phyloP scores from a whole-genome alignment of 129 eudicot species.

The Flaveria robusta region DNA sequence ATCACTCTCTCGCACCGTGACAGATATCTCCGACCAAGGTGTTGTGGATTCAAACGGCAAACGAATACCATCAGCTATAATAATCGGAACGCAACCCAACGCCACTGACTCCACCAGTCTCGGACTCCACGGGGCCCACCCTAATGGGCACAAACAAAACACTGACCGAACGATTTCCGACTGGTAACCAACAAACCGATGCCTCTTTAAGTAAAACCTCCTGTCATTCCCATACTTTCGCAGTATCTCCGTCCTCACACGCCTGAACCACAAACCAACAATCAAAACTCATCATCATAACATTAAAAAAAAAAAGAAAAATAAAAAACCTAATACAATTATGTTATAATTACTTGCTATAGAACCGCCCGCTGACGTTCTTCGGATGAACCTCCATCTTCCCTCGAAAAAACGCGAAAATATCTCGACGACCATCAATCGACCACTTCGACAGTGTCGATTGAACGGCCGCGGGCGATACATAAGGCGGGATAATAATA shows the following conservation, averaged over 20 bases:
- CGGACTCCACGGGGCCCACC: slow-evolving; percentile 99
- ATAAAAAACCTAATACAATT: too few species aligned
- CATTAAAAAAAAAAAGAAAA: too few species aligned
- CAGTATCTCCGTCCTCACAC: slow-evolving; percentile 70
- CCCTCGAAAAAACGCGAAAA: slow-evolving; percentile 84
- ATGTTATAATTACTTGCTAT: slow-evolving; percentile 68
- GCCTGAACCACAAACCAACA: slow-evolving; percentile 36
- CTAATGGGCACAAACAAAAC: slow-evolving; percentile 83
- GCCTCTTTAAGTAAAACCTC: slow-evolving; percentile 67
- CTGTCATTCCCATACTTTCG: slow-evolving; percentile 63
- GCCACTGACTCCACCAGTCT: slow-evolving; percentile 86
- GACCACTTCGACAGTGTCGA: slow-evolving; percentile 58
- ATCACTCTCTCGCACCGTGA: slow-evolving; percentile 72
- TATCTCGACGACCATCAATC: slow-evolving; percentile 71
- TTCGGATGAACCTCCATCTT: slow-evolving; percentile 96
- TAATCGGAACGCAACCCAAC: slow-evolving; percentile 85
- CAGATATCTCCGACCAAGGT: slow-evolving; percentile 72
- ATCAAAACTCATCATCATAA: background rate
- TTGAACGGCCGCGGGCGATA: slow-evolving; percentile 55
- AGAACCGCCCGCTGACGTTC: slow-evolving; percentile 84
- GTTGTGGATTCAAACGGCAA: slow-evolving; percentile 65
- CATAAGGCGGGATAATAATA: slow-evolving; percentile 79
- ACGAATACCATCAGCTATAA: slow-evolving; percentile 84
- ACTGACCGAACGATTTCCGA: slow-evolving; percentile 73
- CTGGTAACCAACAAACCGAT: slow-evolving; percentile 73